phyloP scores from a whole-genome alignment of 352 stramenopile genomes.

The Phytophthora palmivora region DNA sequence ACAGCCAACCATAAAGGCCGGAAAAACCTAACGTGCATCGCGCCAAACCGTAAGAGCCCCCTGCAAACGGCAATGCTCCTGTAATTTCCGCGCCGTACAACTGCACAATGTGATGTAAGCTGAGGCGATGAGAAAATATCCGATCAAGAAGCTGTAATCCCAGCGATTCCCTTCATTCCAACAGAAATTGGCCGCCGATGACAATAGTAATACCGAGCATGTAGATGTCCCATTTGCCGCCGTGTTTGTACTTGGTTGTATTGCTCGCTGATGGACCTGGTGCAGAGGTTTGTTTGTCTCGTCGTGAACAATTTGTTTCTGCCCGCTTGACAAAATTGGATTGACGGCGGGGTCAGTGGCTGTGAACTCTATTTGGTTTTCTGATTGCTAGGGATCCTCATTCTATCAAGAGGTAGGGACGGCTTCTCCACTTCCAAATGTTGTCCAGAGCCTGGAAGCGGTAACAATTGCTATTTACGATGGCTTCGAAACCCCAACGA shows the following conservation, averaged over 20 bases:
- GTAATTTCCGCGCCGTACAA: constrained; percentile 46
- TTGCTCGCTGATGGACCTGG: constrained; percentile 1
- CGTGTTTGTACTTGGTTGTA: constrained; percentile 21
- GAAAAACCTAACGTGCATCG: constrained; percentile 48
- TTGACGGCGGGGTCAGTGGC: constrained; percentile 3
- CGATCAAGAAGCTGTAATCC: constrained; percentile 42
- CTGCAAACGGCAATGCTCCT: constrained; percentile 38
- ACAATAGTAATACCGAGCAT: constrained; percentile 47
- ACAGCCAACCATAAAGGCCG: constrained; percentile 43
- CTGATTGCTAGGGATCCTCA: constrained; percentile 5
- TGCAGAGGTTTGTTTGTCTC: not conserved
- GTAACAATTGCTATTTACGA: no score
- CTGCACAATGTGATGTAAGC: constrained; percentile 43
- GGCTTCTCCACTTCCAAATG: no score
- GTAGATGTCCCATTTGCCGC: constrained; percentile 38
- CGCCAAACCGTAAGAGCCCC: constrained; percentile 42
- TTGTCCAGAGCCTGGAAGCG: no score
- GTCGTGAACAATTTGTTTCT: not conserved
- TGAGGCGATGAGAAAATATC: constrained; percentile 29
- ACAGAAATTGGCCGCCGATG: constrained; percentile 50
- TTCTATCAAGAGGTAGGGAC: not conserved
- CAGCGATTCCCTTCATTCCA: constrained; percentile 48
- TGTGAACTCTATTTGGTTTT: not conserved
- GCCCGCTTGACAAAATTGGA: constrained; percentile 1
- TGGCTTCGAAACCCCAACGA: no score